A percentile compares a stretch with the other conserved stretches of the same genome.
Evolutionary conservation across 257 asterid genomes (phyloP).

Genomic region (Misopates orontium): DNA sequence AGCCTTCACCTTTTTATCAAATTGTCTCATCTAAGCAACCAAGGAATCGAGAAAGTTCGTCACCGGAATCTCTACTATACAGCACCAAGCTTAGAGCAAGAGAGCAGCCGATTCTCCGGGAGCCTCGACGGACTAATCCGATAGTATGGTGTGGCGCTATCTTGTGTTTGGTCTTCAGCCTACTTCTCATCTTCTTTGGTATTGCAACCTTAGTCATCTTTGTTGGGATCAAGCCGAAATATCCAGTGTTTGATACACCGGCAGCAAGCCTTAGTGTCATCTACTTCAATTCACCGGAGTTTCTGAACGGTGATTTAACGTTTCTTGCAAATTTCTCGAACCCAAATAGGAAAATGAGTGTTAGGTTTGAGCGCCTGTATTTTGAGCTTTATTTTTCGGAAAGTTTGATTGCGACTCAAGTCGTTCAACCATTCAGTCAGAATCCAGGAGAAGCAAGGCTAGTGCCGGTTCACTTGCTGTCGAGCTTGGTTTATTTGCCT

Average conservation of each 20-base stretch:
- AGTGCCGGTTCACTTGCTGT: constrained; percentile 56
- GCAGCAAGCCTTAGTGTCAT: constrained; percentile 52
- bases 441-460: constrained; percentile 42
- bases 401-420: constrained; percentile 47
- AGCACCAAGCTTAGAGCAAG: constrained; percentile 40
- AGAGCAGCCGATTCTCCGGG: constrained; percentile 52
- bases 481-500: constrained; percentile 62
- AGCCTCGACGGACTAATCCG: constrained; percentile 58
- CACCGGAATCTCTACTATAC: constrained; percentile 36
- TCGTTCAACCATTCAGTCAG: constrained; percentile 57
- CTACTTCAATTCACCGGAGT: constrained; percentile 53
- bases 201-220: constrained; percentile 59
- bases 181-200: constrained; percentile 71
- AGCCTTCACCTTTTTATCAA: constrained; percentile 43
- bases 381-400: constrained; percentile 66
- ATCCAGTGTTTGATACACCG: constrained; percentile 68
- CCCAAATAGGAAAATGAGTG: constrained; percentile 71
- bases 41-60: constrained; percentile 30
- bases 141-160: constrained; percentile 69
- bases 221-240: constrained; percentile 56
- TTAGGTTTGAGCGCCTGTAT: constrained; percentile 55
- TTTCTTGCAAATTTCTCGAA: constrained; percentile 78
- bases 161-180: constrained; percentile 62
- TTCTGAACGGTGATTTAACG: constrained; percentile 53
- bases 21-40: constrained; percentile 39